Evolutionary conservation across 441 rosid species (phyloP).

Genomic region (Isatis lusitanica): DNA sequence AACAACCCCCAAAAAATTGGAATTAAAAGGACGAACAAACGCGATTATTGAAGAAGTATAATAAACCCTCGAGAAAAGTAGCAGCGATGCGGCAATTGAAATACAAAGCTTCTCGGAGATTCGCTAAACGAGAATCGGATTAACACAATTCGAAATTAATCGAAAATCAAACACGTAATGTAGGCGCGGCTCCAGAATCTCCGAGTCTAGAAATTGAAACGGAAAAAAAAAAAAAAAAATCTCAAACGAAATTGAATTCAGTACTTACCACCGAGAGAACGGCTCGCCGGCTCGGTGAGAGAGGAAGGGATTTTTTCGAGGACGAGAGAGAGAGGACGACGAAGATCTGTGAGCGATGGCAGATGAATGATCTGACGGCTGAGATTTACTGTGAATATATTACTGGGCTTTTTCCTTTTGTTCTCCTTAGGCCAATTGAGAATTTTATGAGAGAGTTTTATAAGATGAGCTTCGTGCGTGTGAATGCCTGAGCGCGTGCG

Average conservation of each 20-base stretch:
- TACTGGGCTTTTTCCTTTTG: constrained; percentile 25
- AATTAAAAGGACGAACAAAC: not conserved
- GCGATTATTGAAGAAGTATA: not conserved
- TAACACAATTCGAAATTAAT: constrained; percentile 1
- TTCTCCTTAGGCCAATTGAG: constrained; percentile 14
- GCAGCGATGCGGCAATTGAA: not conserved
- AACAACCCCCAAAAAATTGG: not conserved
- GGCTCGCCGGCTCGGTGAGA: constrained; percentile 21
- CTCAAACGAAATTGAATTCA: not conserved
- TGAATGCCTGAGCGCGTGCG: not conserved
- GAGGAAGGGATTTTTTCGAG: constrained; percentile 14
- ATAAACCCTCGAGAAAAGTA: constrained; percentile 10
- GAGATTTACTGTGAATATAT: constrained; percentile 10
- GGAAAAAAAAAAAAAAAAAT: not conserved
- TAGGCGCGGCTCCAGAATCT: constrained; percentile 1
- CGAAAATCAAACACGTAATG: constrained; percentile 16
- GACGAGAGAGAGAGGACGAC: constrained; percentile 12
- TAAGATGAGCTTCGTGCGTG: constrained; percentile 21
- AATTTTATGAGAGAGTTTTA: not conserved
- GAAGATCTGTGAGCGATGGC: constrained; percentile 26
- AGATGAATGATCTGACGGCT: constrained; percentile 28
- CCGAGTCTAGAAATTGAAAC: not conserved
- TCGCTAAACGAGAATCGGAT: not conserved
- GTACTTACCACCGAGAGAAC: constrained; percentile 31
- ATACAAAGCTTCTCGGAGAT: not conserved